Conservation (phyloP, 176 grass and related monocot species). For the Tillandsia fasciculata region DNA sequence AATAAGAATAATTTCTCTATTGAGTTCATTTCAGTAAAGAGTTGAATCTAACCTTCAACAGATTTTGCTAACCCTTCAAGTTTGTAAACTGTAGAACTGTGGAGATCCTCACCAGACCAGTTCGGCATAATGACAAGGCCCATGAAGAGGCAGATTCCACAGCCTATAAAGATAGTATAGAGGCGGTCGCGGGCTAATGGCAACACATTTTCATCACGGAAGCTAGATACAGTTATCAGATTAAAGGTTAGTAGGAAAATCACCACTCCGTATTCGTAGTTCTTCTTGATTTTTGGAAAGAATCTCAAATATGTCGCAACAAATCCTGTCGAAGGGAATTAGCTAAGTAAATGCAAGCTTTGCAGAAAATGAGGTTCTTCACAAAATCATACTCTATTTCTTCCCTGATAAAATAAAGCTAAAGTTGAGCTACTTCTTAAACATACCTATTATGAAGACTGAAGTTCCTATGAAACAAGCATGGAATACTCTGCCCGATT, state of each 20-base stretch:
- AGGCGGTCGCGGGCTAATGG: conserved; percentile 60
- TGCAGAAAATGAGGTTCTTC: too few species aligned
- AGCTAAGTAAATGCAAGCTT: too few species aligned
- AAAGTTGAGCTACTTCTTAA: too few species aligned
- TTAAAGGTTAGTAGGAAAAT: conserved; percentile 96
- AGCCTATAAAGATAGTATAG: conserved; percentile 71
- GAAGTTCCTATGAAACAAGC: conserved; percentile 59
- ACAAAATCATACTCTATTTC: too few species aligned
- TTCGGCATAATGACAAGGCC: conserved; percentile 75
- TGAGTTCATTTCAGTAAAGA: neutral
- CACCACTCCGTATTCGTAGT: conserved; percentile 77
- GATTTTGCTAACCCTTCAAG: conserved; percentile 72
- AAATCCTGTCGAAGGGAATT: conserved; percentile 44
- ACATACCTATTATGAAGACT: conserved; percentile 64
- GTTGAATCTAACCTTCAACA: conserved; percentile 48
- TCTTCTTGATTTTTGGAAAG: conserved; percentile 84
- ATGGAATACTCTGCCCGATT: conserved; percentile 42
- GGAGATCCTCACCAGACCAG: conserved; percentile 93
- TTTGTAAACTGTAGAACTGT: conserved; percentile 56
- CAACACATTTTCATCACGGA: conserved; percentile 52
- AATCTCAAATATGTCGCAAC: conserved; percentile 69
- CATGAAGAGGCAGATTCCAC: conserved; percentile 81
- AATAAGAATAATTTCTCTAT: neutral
- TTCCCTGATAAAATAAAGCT: too few species aligned
- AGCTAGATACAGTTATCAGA: conserved; percentile 91